A percentile compares a stretch with the other conserved stretches of the same genome.
Conservation (phyloP, 2,329 filamentous ascomycete genomes). For the Alternaria triticimaculans region DNA sequence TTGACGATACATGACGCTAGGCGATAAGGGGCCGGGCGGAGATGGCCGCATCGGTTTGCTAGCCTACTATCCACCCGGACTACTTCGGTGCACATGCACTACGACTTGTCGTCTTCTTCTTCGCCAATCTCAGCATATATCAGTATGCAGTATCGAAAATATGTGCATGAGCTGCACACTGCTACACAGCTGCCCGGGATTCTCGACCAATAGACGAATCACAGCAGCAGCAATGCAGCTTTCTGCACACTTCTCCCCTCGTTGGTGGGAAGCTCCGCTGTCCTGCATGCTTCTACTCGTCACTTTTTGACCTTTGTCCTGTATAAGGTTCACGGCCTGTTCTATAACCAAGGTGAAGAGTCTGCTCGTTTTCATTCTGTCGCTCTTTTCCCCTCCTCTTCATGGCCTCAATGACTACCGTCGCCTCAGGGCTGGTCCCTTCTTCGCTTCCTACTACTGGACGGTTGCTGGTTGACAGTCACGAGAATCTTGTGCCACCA, state of each 20-base stretch:
- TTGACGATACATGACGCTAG: constrained; percentile 17
- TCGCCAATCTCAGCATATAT: constrained; percentile 19
- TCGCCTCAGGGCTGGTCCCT: constrained; percentile 4
- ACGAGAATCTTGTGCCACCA: constrained; percentile 7
- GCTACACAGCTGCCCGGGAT: constrained; percentile 12
- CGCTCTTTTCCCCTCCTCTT: not conserved
- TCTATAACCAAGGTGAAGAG: not conserved
- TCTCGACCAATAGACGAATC: constrained; percentile 5
- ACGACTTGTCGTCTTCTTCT: constrained; percentile 15
- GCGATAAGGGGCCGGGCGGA: constrained; percentile 5
- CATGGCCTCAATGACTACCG: constrained; percentile 8
- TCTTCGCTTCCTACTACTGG: not conserved
- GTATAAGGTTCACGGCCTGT: constrained; percentile 9
- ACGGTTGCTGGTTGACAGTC: not conserved
- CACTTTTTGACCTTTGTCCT: constrained; percentile 17
- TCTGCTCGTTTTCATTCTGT: not conserved
- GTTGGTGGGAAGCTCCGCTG: constrained; percentile 12
- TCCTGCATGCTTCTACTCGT: constrained; percentile 18
- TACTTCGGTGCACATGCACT: not conserved
- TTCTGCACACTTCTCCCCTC: constrained; percentile 23
- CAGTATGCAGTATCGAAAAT: constrained; percentile 13
- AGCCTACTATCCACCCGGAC: not conserved
- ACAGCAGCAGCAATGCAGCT: not conserved
- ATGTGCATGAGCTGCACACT: constrained; percentile 6
- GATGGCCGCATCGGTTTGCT: constrained; percentile 10